Evolutionary conservation across 2,329 filamentous ascomycete genomes (phyloP), one percentile per base, ranked within the genome.

Genomic region (Nigrograna mackinnonii): DNA sequence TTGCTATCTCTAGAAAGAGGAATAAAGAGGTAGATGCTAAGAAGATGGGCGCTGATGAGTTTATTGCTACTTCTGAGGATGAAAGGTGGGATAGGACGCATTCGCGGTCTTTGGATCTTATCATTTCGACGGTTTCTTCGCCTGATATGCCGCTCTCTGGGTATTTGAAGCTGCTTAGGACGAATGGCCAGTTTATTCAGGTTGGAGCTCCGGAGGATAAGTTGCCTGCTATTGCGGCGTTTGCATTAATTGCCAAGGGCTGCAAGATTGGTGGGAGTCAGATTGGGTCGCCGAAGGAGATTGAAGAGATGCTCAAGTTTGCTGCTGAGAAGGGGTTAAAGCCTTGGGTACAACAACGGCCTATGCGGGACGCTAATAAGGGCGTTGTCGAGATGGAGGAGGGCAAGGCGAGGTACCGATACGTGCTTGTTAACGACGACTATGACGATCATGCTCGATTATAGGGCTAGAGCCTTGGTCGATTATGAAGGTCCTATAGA

Each of bases 21-120:
- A 59, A 69, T 57, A 88, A 89, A 67, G 74, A 69, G 26, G 75
- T 74, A 0, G 83, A 87, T 57, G 81, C 80, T 6, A 67, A 75
- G 51, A 79, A 79, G 49, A 74, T 88, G 45, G 85, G 85, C 5
- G 84, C 84, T 2, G 79, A 79, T 48, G 73, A 89, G 46, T 90
- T 82, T 64, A 84, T 87, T 35, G 77, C 79, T 2, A 82, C 78
- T 3, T 67, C 76, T 67, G 69, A 83, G 14, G 71, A 85, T 39
- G 65, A 71, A 35, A 76, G 77, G 49, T 88, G 84, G 84, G 57
- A 69, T 53, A 86, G 86, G 66, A 75, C 71, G 21, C 77, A 76
- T 72, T 5, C 66, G 83, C 49, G 79, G 80, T 43, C 68, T 2
- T 69, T 85, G 31, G 81, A 85, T 55, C 64, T 85, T 9, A 82